Conservation (phyloP, 78 protist species). For the Cavenderia fasciculata region DNA sequence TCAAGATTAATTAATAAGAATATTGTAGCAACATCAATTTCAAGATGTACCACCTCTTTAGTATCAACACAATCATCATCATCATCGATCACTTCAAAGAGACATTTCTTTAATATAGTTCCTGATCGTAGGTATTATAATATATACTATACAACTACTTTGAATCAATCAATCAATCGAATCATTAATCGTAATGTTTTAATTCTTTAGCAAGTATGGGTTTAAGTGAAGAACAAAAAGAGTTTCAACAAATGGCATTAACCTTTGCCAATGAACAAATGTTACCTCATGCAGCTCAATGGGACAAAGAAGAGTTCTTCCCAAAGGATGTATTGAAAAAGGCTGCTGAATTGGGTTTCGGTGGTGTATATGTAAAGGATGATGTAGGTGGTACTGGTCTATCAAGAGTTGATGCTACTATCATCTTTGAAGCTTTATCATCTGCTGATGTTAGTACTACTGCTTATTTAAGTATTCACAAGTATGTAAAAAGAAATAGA, state of each 20-base stretch:
- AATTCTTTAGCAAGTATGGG: slow-evolving; percentile 53
- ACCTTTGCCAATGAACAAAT: slow-evolving; percentile 80
- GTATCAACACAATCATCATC: no score
- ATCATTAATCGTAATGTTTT: not conserved
- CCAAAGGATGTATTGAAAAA: slow-evolving; percentile 79
- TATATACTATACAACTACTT: not conserved
- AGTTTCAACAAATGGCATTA: slow-evolving; percentile 44
- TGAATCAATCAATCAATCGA: not conserved
- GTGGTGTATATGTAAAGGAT: slow-evolving; percentile 86
- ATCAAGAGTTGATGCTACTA: slow-evolving; percentile 85
- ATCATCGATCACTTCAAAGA: no score
- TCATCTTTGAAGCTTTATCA: slow-evolving; percentile 89
- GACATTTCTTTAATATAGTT: slow-evolving; percentile 53
- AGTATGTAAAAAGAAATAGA: slow-evolving; percentile 54
- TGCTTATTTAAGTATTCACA: slow-evolving; percentile 93
- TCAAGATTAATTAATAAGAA: no score
- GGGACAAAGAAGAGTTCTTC: slow-evolving; percentile 87
- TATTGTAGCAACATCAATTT: no score
- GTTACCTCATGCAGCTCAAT: slow-evolving; percentile 84
- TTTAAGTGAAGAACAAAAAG: slow-evolving; percentile 76
- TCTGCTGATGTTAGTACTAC: slow-evolving; percentile 89
- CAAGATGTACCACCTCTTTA: no score
- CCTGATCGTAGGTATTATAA: slow-evolving; percentile 46
- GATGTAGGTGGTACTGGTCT: slow-evolving; percentile 91
- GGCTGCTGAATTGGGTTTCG: slow-evolving; percentile 92